Evolutionary conservation across 2,329 filamentous ascomycete species (phyloP), one percentile per base, ranked within the genome.

Genomic region (Teratosphaeria viscida): DNA sequence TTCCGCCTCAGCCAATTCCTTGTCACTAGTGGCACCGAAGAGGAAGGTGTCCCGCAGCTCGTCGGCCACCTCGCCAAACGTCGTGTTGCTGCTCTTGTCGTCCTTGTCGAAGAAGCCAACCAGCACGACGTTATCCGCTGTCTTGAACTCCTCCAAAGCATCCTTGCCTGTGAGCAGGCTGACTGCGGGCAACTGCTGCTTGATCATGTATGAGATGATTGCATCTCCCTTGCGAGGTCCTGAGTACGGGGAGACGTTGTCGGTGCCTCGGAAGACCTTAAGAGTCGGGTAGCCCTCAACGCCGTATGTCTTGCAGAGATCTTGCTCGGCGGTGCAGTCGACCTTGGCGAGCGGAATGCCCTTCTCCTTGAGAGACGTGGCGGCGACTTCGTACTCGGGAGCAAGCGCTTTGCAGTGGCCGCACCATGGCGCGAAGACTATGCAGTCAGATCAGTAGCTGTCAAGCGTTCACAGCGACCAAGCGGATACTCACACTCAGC

Each of bases 321-420:
- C 90, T 64, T 86, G 80, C 82, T 99, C 90, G 75, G 89, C 91
- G 72, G 92, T 97, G 83, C 94, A 97, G 81, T 96, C 92, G 69
- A 95, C 78, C 85, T 95, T 94, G 77, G 82, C 88, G 59, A 95
- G 82, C 72, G 83, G 84, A 77, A 94, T 92, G 74, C 88, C 82
- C 85, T 92, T 94, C 78, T 90, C 88, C 82, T 92, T 92, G 65
- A 95, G 81, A 35, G 85, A 82, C 34, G 89, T 92, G 56, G 90
- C 90, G 57, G 90, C 89, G 75, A 89, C 85, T 79, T 95, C 90
- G 77, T 94, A 95, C 78, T 94, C 89, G 73, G 89, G 89, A 63
- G 89, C 94, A 67, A 99, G 89, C 62, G 92, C 92, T 83, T 99
- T 97, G 88, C 92, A 97, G 83, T 97, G 92, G 66, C 92, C 92